These are phyloP conservation scores for Daldinia loculata DNA, from an alignment of 495 filamentous ascomycete genomes.

Conservation along the genomic window DNA sequence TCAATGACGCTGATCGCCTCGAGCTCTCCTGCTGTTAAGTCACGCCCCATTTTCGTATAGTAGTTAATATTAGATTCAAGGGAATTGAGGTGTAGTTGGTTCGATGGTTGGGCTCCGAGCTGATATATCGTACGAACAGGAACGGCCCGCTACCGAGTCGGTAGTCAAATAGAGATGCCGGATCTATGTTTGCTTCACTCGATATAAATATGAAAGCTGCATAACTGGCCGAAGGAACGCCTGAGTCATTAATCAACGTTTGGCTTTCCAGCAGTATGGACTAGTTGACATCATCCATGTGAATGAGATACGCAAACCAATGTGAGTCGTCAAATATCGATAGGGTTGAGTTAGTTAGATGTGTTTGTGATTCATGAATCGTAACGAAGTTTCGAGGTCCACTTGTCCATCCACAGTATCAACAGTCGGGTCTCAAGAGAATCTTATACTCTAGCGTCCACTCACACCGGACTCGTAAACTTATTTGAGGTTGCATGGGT, in stretches of 20 bases:
- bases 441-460: slow-evolving; percentile 24
- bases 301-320: background rate
- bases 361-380: slow-evolving; percentile 17
- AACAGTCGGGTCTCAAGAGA: slow-evolving; percentile 7
- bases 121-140: background rate
- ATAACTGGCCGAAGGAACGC: background rate
- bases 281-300: slow-evolving; percentile 7
- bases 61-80: background rate
- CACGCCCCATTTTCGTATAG: slow-evolving; percentile 19
- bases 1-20: slow-evolving; percentile 69
- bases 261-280: background rate
- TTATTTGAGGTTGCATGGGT: background rate
- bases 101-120: background rate
- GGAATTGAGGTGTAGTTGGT: background rate
- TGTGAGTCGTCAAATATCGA: background rate
- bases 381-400: slow-evolving; percentile 18
- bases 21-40: slow-evolving; percentile 39
- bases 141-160: background rate
- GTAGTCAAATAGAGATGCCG: background rate
- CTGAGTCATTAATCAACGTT: slow-evolving; percentile 17
- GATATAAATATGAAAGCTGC: background rate
- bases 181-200: slow-evolving; percentile 9
- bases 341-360: slow-evolving; percentile 10
- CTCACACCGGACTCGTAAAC: background rate
- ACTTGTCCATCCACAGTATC: background rate